These are phyloP conservation scores for Harrya chromipes DNA, from an alignment of 768 basidiomycete species.

Conservation along the genomic window DNA sequence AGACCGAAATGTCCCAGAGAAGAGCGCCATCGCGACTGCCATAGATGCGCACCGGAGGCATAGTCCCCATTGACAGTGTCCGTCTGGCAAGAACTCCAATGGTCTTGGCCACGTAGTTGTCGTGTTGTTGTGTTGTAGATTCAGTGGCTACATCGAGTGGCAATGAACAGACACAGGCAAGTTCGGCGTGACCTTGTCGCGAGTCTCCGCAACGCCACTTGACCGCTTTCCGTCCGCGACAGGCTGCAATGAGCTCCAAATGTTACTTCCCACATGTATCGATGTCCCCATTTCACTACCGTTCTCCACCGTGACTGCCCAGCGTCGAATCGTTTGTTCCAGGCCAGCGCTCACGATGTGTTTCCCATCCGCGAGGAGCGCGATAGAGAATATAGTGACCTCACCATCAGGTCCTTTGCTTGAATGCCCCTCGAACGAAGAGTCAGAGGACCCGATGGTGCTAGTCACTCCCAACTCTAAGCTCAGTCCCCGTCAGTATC, in stretches of 20 bases:
- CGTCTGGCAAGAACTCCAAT: conserved; percentile 8
- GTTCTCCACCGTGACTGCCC: background rate
- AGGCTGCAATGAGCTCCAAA: background rate
- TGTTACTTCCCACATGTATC: background rate
- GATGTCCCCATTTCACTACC: background rate
- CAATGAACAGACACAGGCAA: background rate
- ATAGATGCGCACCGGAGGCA: background rate
- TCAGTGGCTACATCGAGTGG: background rate
- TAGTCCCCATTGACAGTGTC: background rate
- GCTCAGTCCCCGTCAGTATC: no score
- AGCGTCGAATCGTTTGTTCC: background rate
- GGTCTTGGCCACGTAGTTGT: background rate
- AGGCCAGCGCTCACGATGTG: background rate
- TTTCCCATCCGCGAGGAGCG: background rate
- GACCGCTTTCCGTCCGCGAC: background rate
- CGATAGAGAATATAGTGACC: background rate
- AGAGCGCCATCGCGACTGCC: background rate
- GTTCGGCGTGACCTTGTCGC: no score
- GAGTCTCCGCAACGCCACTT: background rate
- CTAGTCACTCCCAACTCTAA: no score
- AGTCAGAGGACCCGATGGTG: no score
- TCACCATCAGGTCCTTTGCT: no score
- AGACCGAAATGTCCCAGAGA: background rate
- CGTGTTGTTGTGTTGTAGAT: background rate
- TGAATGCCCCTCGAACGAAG: no score